Percentiles rank a stretch among this genome's conserved stretches.
Conservation (phyloP, 306 rosid genomes). For the Inga leiocalycina region DNA sequence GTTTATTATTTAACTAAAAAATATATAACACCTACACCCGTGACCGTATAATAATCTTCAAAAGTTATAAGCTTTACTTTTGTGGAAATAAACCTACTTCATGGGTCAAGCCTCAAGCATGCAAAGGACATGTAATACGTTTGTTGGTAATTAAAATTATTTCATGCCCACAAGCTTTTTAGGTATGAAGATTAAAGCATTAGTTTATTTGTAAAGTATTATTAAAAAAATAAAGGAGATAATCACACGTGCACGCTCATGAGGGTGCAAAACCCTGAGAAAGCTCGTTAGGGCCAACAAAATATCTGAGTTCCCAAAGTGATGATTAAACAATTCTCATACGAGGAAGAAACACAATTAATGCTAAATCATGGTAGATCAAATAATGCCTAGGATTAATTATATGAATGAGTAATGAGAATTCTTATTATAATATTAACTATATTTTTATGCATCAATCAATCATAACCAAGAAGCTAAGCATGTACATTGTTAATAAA, state of each 20-base stretch:
- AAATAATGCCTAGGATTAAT: background rate
- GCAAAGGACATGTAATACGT: background rate
- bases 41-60: background rate
- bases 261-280: slow-evolving; percentile 10
- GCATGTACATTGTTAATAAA: too few species aligned
- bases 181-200: background rate
- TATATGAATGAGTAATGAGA: background rate
- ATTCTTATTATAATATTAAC: background rate
- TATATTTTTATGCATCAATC: too few species aligned
- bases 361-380: slow-evolving; percentile 35
- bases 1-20: background rate
- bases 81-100: background rate
- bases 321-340: background rate
- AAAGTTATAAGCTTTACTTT: background rate
- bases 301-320: slow-evolving; percentile 15
- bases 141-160: background rate
- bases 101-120: too few species aligned
- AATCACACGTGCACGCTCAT: slow-evolving; percentile 15
- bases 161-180: background rate
- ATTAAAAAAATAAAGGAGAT: background rate
- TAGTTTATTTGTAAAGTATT: background rate
- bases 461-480: too few species aligned
- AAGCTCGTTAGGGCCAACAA: background rate
- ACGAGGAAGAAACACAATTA: background rate
- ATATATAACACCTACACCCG: background rate